Evolutionary conservation across 1,284 basidiomycete genomes (phyloP), one percentile per base, ranked within the genome.

Genomic region (Pholiota adiposa): DNA sequence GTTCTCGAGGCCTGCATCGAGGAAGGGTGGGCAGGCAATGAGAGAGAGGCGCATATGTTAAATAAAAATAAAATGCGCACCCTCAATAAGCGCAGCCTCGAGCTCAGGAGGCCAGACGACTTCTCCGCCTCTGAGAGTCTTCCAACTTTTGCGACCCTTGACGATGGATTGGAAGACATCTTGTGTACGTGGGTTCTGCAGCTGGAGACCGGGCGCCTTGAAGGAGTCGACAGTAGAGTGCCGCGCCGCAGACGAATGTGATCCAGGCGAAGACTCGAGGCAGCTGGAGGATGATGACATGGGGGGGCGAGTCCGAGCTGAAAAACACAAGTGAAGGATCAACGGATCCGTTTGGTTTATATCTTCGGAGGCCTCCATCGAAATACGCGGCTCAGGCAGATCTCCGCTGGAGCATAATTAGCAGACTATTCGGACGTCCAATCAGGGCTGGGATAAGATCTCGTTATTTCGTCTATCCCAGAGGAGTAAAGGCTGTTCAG

Each of bases 71-170:
- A 27, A 31, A 9, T 19, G 64, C 74, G 36, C 64, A 88, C 89
- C 89, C 80, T 90, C 86, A 58, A 92, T 81, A 64, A 92, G 78
- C 54, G 87, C 87, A 41, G 85, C 87, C 76, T 92, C 90, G 56
- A 92, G 84, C 65, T 88, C 82, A 21, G 86, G 88, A 40, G 89
- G 89, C 88, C 88, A 90, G 40, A 90, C 88, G 41, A 86, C 81
- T 69, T 90, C 88, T 33, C 85, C 83, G 60, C 87, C 88, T 70
- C 83, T 83, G 59, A 86, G 73, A 0, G 87, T 89, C 73, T 90
- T 90, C 87, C 88, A 90, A 68, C 81, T 87, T 73, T 89, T 89
- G 61, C 88, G 81, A 51, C 83, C 83, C 61, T 81, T 85, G 67
- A 88, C 83, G 63, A 90, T 85, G 59, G 84, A 83, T 68, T 85